Conservation (phyloP, 2,329 filamentous ascomycete genomes). For the Sordariomycetes sp. region DNA sequence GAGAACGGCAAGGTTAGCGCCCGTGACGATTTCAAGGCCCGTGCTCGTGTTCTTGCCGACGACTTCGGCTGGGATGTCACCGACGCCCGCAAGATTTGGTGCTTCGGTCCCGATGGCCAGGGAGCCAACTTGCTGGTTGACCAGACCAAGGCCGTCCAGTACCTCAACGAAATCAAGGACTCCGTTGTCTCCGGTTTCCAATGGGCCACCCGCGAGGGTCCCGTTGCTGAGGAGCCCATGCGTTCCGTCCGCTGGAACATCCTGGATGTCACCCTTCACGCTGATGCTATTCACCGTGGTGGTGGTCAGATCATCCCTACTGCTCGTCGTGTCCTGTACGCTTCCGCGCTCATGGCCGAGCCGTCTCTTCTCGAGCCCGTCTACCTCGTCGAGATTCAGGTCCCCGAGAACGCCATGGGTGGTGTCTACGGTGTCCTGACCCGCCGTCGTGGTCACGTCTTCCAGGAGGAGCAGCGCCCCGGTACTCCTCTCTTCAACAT, state of each 20-base stretch:
- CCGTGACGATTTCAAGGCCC: conserved; percentile 97
- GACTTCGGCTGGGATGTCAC: conserved; percentile 99
- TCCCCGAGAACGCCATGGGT: conserved; percentile 97
- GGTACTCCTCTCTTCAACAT: conserved; percentile 99
- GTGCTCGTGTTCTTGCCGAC: conserved; percentile 91
- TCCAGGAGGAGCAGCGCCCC: conserved; percentile 94
- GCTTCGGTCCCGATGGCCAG: conserved; percentile 95
- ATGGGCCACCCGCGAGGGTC: conserved; percentile 97
- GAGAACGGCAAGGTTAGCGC: conserved; percentile 86
- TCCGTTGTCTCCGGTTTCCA: conserved; percentile 99
- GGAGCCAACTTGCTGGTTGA: conserved; percentile 98
- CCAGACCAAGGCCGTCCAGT: conserved; percentile 99
- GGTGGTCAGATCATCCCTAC: conserved; percentile 98
- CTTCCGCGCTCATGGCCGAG: conserved; percentile 80
- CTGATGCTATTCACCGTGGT: conserved; percentile 99
- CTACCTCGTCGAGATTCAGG: conserved; percentile 99
- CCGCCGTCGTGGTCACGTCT: conserved; percentile 97
- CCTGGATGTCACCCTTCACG: conserved; percentile 98
- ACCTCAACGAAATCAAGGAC: conserved; percentile 99
- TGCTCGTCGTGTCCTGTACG: conserved; percentile 94
- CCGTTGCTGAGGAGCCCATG: conserved; percentile 97
- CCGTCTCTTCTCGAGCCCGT: conserved; percentile 92
- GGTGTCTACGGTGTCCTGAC: conserved; percentile 99
- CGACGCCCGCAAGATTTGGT: conserved; percentile 99
- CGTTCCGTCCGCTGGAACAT: conserved; percentile 97